A percentile compares a stretch with the other conserved stretches of the same genome.
phyloP scores from a whole-genome alignment of 2,329 filamentous ascomycete species.

The Paracorniculantispora psalliotae region DNA sequence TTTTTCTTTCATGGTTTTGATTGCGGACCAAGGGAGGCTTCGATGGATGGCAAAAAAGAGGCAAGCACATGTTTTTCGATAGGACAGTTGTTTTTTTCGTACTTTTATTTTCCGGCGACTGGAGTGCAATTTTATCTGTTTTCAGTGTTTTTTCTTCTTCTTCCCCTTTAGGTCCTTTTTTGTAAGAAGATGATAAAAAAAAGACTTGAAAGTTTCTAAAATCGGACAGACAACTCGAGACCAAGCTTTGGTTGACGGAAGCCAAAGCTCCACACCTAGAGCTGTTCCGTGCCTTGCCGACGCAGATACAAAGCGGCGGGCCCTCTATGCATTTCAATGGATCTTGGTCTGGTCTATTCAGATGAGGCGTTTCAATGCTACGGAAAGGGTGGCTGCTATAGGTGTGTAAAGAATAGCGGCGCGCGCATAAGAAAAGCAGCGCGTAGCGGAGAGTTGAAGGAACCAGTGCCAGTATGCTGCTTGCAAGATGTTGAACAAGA shows the following conservation, averaged over 20 bases:
- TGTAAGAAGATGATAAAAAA: neutral
- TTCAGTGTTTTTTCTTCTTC: constrained; percentile 22
- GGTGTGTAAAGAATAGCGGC: too few relatives aligned
- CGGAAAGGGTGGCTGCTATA: too few relatives aligned
- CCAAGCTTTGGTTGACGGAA: neutral
- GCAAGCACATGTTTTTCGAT: constrained; percentile 35
- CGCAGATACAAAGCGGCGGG: too few relatives aligned
- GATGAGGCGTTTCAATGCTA: too few relatives aligned
- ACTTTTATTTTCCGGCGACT: constrained; percentile 38
- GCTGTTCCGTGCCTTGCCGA: too few relatives aligned
- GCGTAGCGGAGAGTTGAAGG: too few relatives aligned
- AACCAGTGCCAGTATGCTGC: too few relatives aligned
- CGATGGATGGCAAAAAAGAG: constrained; percentile 29
- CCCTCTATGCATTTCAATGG: too few relatives aligned
- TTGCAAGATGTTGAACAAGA: too few relatives aligned
- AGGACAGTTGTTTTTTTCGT: constrained; percentile 29
- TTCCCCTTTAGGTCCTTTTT: constrained; percentile 12
- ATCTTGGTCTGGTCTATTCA: too few relatives aligned
- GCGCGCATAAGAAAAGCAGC: too few relatives aligned
- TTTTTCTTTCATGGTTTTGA: constrained; percentile 25
- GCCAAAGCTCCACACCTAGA: too few relatives aligned
- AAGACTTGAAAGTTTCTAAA: neutral
- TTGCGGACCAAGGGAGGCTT: constrained; percentile 25
- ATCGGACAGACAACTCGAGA: neutral
- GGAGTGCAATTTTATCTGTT: constrained; percentile 41